Base-by-base conservation (phyloP, 352 stramenopile species). In the Thraustochytrium striatum region DNA sequence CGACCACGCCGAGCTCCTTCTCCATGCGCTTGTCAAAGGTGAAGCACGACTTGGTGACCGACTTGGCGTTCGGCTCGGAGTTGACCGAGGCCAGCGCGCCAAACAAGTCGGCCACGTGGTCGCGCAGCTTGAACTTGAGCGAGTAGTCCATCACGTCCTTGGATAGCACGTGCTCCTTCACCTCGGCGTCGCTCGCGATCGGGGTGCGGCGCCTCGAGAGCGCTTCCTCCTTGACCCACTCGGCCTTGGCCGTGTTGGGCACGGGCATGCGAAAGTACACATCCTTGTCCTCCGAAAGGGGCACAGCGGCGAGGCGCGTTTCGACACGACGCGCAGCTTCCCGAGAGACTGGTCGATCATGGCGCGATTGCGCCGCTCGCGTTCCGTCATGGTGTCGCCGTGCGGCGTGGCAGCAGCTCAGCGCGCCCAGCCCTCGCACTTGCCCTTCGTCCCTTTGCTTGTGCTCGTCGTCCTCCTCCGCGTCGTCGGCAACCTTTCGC, bases 121-220 rank as follows among this genome's bases (percentile, higher is more conserved):
- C 65, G 13, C 65, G 39, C 19, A 75, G 65, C 65, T 75, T 75
- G 65, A 61, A 43, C 52, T 75, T 75, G 32, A 75, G 52, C n/a
- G 65, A 75, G 50, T 75, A 61, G 1, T 75, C 47, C 47, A 55
- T 55, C 47, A 21, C 25, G 16, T 21, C 47, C 47, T 25, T 25
- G 16, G 47, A 16, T 21, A 55, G 47, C 16, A 55, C 47, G 25
- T 55, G 47, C 47, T 55, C 25, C 47, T 30, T 43, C 1, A 75
- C 36, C 1, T 75, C 65, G 3, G n/a, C 11, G 32, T 75, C 65
- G 9, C 36, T 8, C 16, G 65, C 65, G 39, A 75, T 30, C 32
- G 44, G 68, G 13, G 19, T 72, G 44, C 52, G 44, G 35, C 32
- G 13, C 28, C 30, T 35, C 9, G 65, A 39, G 1, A 47, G 30